Percentiles rank a stretch among this genome's conserved stretches.
Evolutionary conservation across 371 early-diverging fungal species (phyloP).

Genomic region (Mortierella sp.): DNA sequence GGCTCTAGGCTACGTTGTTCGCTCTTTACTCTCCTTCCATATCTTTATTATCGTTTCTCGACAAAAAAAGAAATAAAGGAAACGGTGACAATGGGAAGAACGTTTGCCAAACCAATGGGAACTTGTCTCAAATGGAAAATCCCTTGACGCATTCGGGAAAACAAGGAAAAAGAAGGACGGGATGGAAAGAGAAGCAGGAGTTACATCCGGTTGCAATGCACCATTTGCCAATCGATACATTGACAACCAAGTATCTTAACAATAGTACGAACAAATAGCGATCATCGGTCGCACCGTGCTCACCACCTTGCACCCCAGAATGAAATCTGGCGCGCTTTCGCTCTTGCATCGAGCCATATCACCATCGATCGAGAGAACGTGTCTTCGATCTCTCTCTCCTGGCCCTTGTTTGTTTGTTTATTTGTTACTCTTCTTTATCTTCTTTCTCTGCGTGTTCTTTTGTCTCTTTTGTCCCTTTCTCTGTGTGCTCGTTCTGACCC

Average conservation of each 20-base stretch:
- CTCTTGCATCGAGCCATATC: neutral
- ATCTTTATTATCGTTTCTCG: neutral
- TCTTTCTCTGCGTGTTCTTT: neutral
- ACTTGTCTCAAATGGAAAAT: neutral
- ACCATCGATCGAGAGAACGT: neutral
- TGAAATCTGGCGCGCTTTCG: neutral
- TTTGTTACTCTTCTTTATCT: neutral
- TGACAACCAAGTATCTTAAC: neutral
- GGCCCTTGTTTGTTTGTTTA: neutral
- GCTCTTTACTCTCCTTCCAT: slow-evolving; percentile 3
- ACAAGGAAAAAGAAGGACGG: neutral
- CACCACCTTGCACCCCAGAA: neutral
- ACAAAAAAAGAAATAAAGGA: neutral
- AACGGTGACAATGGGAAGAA: too few relatives aligned
- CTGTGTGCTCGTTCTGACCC: too few relatives aligned
- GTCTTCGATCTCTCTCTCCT: neutral
- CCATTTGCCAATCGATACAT: neutral
- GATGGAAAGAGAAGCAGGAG: neutral
- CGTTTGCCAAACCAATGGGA: neutral
- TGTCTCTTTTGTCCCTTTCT: neutral
- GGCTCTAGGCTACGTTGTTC: too few relatives aligned
- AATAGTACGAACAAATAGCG: neutral
- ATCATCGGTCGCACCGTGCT: neutral
- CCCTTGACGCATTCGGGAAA: neutral
- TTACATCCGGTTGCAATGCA: neutral